These are phyloP conservation scores for Fonsecaea multimorphosa DNA, from an alignment of 2,329 filamentous ascomycete species.

Conservation along the genomic window DNA sequence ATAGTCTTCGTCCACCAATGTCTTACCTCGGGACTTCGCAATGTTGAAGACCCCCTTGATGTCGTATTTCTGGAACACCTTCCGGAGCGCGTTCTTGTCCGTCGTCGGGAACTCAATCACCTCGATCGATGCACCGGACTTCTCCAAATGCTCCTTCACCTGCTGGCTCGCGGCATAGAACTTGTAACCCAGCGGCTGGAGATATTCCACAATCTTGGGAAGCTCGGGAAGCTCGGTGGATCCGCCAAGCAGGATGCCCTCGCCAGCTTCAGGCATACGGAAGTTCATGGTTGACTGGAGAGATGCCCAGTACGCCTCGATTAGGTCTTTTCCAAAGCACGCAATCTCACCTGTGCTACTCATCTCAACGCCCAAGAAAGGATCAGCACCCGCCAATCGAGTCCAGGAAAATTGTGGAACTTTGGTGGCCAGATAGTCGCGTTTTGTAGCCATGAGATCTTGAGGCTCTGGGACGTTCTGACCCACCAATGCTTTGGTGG, in stretches of 20 bases:
- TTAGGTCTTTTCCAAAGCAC: slow-evolving; percentile 93
- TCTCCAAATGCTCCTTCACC: slow-evolving; percentile 83
- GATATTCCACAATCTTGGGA: slow-evolving; percentile 80
- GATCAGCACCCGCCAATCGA: slow-evolving; percentile 92
- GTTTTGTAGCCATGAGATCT: slow-evolving; percentile 87
- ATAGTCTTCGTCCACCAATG: slow-evolving; percentile 89
- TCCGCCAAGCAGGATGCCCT: slow-evolving; percentile 93
- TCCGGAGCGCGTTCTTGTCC: slow-evolving; percentile 91
- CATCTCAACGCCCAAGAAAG: slow-evolving; percentile 98
- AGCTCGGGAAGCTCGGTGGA: slow-evolving; percentile 75
- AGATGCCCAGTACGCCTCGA: slow-evolving; percentile 97
- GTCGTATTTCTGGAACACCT: slow-evolving; percentile 96
- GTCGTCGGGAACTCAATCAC: slow-evolving; percentile 96
- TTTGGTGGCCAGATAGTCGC: slow-evolving; percentile 94
- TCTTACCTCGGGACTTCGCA: slow-evolving; percentile 81
- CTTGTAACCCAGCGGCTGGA: slow-evolving; percentile 91
- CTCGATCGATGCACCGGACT: slow-evolving; percentile 64
- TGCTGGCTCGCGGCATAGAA: slow-evolving; percentile 82
- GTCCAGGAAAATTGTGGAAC: slow-evolving; percentile 99
- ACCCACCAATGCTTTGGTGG: slow-evolving; percentile 88
- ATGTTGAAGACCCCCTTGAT: slow-evolving; percentile 97
- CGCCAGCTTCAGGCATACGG: slow-evolving; percentile 90
- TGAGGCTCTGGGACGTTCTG: slow-evolving; percentile 81
- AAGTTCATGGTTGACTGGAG: slow-evolving; percentile 99
- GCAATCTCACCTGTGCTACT: slow-evolving; percentile 96